Percentiles rank a stretch among this genome's conserved stretches.
Conservation (phyloP, 768 basidiomycete genomes). For the Myochromella boudieri region DNA sequence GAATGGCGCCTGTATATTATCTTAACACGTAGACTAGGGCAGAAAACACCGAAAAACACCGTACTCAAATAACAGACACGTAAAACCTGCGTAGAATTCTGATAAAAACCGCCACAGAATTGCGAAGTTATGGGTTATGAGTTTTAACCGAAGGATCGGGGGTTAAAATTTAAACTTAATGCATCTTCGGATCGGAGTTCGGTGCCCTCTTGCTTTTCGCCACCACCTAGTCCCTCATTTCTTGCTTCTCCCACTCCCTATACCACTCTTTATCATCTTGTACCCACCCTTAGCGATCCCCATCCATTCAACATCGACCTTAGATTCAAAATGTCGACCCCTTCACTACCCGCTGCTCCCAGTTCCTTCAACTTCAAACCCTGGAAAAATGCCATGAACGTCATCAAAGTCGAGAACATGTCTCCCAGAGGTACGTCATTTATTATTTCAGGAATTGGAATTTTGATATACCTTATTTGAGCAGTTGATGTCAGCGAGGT, state of each 20-base stretch:
- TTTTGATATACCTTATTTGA: conserved; percentile 1
- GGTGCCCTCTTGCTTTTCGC: conserved; percentile 17
- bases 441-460: not conserved
- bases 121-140: too few relatives aligned
- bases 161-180: too few relatives aligned
- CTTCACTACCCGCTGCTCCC: conserved; percentile 6
- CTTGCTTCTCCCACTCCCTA: conserved; percentile 16
- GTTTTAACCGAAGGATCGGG: too few relatives aligned
- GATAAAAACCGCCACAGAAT: too few relatives aligned
- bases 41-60: too few relatives aligned
- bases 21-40: too few relatives aligned
- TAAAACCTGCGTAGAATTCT: too few relatives aligned
- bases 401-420: conserved; percentile 52
- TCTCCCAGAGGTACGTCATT: conserved; percentile 33
- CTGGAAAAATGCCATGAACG: conserved; percentile 32
- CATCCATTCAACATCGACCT: conserved; percentile 1
- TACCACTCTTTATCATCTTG: conserved; percentile 18
- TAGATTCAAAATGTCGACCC: conserved; percentile 14
- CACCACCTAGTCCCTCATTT: conserved; percentile 16
- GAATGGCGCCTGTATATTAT: too few relatives aligned
- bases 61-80: too few relatives aligned
- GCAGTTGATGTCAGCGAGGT: conserved; percentile 45
- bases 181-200: conserved; percentile 15
- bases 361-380: conserved; percentile 29
- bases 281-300: conserved; percentile 19